Evolutionary conservation across 768 basidiomycete genomes (phyloP), one percentile per base, ranked within the genome.

Genomic region (Calocybe gangraenosa): DNA sequence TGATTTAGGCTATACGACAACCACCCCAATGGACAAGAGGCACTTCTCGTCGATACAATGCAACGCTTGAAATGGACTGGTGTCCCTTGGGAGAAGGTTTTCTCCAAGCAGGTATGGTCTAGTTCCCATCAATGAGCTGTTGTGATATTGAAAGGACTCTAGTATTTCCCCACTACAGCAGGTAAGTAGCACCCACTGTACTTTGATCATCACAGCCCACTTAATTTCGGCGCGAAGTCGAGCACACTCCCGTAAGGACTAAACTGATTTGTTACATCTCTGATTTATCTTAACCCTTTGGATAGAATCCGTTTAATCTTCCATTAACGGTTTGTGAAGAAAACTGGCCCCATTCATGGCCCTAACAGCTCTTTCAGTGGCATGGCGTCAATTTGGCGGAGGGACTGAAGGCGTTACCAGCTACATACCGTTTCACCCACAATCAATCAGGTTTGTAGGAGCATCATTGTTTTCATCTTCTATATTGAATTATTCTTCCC

Each of bases 351-450:
- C 14, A 7, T n/a, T 17, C 25, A 13, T 25, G 17, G 9, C 17
- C 11, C 28, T 54, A 8, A 52, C n/a, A 8, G 36, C 1, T 5
- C 34, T 19, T 53, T 23, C 56, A 75, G 62, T 79, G 76, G 77
- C 77, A 79, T 51, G 77, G 74, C 15, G 77, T 79, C 41, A 79
- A 79, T 53, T 67, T 81, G 67, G 75, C 76, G 3, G 78, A 79
- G 55, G 76, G 75, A 2, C 61, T 79, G 23, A 79, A 81, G 57
- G 76, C 77, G 1, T 58, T 76, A 4, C 75, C 76, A 13, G 67
- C 76, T 5, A 73, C 75, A 0, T 77, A 73, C 46, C 69, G 77
- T 17, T 78, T 78, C 55, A 76, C 75, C 2, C 74, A 77, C 48
- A 78, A 79, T 52, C 70, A 76, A 50, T 71, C 74, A n/a, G 75